These are phyloP conservation scores for Penicillium paxilli DNA, from an alignment of 495 filamentous ascomycete species.

Conservation along the genomic window DNA sequence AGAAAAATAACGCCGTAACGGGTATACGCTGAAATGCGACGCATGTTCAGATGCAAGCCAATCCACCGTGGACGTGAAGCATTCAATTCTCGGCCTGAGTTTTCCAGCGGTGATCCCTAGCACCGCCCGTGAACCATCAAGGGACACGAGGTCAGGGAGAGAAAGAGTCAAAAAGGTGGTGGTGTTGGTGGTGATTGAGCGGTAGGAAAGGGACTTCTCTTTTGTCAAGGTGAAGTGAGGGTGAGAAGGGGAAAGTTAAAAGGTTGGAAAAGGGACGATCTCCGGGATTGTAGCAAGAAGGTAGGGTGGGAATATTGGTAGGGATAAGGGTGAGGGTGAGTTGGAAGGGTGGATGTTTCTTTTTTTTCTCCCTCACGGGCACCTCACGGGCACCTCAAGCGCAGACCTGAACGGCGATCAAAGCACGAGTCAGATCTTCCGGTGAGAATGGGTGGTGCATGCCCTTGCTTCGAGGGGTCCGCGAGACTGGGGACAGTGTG, in stretches of 20 bases:
- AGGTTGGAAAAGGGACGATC: conserved; percentile 9
- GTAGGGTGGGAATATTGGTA: conserved; percentile 8
- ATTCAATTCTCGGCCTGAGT: not conserved
- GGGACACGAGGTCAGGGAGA: not conserved
- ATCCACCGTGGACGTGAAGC: not conserved
- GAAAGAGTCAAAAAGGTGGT: not conserved
- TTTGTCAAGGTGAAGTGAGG: conserved; percentile 7
- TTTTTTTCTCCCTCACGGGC: no score
- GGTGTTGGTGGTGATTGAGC: conserved; percentile 8
- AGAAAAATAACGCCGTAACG: conserved; percentile 17
- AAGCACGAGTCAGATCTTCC: conserved; percentile 43
- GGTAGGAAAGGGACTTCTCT: conserved; percentile 3
- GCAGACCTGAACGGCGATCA: conserved; percentile 44
- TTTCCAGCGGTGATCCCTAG: not conserved
- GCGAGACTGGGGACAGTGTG: conserved; percentile 29
- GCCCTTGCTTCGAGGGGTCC: conserved; percentile 25
- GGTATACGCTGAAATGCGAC: conserved; percentile 41
- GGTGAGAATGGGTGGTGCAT: conserved; percentile 37
- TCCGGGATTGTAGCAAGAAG: no score
- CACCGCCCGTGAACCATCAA: conserved; percentile 4
- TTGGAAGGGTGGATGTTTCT: conserved; percentile 4
- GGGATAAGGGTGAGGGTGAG: not conserved
- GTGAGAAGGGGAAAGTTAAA: not conserved
- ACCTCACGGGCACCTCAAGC: no score
- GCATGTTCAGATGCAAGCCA: conserved; percentile 3